Percentiles rank a stretch among this genome's conserved stretches.
Evolutionary conservation across 2,329 filamentous ascomycete genomes (phyloP).

Genomic region (Fusarium poae): DNA sequence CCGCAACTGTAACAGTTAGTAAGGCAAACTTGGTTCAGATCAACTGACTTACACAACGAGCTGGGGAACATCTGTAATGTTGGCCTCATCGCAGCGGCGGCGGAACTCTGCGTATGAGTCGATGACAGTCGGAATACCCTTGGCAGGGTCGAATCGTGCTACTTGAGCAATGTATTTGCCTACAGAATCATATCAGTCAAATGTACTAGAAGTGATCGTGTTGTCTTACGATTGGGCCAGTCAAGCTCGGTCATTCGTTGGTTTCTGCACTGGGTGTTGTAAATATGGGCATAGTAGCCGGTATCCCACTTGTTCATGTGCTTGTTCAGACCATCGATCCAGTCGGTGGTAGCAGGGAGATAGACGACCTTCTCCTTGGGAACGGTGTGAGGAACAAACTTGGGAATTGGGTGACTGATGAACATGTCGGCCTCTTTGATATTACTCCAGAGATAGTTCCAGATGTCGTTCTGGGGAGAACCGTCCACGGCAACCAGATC

Average conservation of each 20-base stretch:
- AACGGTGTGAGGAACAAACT: slow-evolving; percentile 79
- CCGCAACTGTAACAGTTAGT: slow-evolving; percentile 64
- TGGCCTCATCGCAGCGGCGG: slow-evolving; percentile 67
- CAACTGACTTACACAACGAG: slow-evolving; percentile 70
- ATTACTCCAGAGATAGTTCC: slow-evolving; percentile 80
- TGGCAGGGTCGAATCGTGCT: slow-evolving; percentile 85
- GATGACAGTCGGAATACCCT: slow-evolving; percentile 83
- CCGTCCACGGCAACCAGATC: slow-evolving; percentile 75
- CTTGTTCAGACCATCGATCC: slow-evolving; percentile 87
- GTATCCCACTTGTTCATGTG: slow-evolving; percentile 76
- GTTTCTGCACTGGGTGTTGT: slow-evolving; percentile 72
- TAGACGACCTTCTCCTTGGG: slow-evolving; percentile 76
- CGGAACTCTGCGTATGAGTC: slow-evolving; percentile 81
- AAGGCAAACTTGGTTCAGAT: no score
- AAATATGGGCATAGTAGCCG: slow-evolving; percentile 80
- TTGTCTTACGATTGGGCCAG: slow-evolving; percentile 64
- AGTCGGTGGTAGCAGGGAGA: slow-evolving; percentile 85
- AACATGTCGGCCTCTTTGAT: slow-evolving; percentile 81
- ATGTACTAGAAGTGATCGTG: not conserved
- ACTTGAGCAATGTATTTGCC: slow-evolving; percentile 84
- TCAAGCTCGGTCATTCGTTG: slow-evolving; percentile 67
- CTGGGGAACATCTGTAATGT: slow-evolving; percentile 71
- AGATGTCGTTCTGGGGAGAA: slow-evolving; percentile 78
- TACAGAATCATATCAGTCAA: slow-evolving; percentile 37
- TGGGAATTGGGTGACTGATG: slow-evolving; percentile 82